Base-by-base conservation (phyloP, 2,329 filamentous ascomycete species). In the Aspergillus pseudoglaucus region DNA sequence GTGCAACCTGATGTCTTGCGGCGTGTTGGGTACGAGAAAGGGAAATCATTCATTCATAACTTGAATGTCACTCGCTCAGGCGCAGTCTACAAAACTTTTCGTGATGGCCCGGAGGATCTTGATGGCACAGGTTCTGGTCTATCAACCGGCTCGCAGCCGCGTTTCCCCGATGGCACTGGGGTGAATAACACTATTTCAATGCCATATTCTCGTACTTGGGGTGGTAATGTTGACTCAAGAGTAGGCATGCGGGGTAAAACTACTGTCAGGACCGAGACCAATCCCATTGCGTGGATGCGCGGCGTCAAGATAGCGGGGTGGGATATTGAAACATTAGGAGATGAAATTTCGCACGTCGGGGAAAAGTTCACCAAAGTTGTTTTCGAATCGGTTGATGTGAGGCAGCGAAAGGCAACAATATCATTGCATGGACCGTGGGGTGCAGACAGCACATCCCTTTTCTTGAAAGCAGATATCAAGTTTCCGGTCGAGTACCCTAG, bases 21-120 rank as follows among this genome's bases (percentile, higher is more conserved):
- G 49, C 75, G 79, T 2, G 84, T 94, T 14, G 88, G 88, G 3
- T 87, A 88, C 62, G 74, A 81, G 41, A 88, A 84, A 62, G 88
- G 87, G 4, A 77, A 75, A 45, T 76, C 77, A 3, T 80, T 84
- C 17, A 77, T 77, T 6, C 81, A 81, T 35, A 83, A 79, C 25
- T 71, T 90, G 8, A 84, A 80, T 45, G 72, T 90, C 38, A 95
- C 90, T 10, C 82, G 90, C n/a, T 84, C 84, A 64, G 90, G 90
- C 9, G 89, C 90, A 5, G 73, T 78, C 2, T 96, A 96, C 72
- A 88, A 86, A 64, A 91, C 88, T 0, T 96, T 91, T 60, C 83
- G 88, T 41, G 83, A 89, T 46, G 80, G 81, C 47, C 73, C 72
- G 42, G 65, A 75, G 35, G 75, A 76, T 42, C 72, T 77, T 20